phyloP scores from a whole-genome alignment of 2,329 filamentous ascomycete genomes.

The Mollisiaceae sp. region DNA sequence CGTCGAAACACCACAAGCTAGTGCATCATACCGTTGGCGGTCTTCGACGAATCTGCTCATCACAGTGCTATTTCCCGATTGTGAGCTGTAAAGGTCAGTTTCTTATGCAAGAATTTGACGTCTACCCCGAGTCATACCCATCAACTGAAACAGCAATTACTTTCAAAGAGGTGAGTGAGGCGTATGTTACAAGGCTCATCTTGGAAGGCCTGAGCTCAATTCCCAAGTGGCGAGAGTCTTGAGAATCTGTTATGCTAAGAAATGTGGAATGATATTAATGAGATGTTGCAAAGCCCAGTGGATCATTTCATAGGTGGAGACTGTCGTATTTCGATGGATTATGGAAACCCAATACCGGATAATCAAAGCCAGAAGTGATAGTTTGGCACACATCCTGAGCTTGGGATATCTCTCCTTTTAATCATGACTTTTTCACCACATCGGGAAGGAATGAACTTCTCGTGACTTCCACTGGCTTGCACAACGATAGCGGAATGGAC shows the following conservation, averaged over 20 bases:
- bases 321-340: neutral
- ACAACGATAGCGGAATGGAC: neutral
- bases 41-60: slow-evolving; percentile 10
- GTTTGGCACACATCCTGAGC: neutral
- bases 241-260: neutral
- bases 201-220: neutral
- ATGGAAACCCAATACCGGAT: neutral
- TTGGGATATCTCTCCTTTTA: neutral
- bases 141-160: neutral
- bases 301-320: neutral
- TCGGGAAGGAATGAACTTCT: neutral
- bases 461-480: neutral
- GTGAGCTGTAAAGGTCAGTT: neutral
- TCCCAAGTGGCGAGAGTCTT: neutral
- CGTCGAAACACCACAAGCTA: slow-evolving; percentile 5
- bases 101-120: neutral
- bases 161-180: slow-evolving; percentile 1
- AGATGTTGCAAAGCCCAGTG: neutral
- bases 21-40: slow-evolving; percentile 7
- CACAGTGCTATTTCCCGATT: neutral
- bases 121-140: neutral
- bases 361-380: neutral
- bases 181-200: neutral
- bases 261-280: no score
- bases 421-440: neutral